Evolutionary conservation across 73 alveolate species (phyloP).

Genomic region (Urostyla sp.): DNA sequence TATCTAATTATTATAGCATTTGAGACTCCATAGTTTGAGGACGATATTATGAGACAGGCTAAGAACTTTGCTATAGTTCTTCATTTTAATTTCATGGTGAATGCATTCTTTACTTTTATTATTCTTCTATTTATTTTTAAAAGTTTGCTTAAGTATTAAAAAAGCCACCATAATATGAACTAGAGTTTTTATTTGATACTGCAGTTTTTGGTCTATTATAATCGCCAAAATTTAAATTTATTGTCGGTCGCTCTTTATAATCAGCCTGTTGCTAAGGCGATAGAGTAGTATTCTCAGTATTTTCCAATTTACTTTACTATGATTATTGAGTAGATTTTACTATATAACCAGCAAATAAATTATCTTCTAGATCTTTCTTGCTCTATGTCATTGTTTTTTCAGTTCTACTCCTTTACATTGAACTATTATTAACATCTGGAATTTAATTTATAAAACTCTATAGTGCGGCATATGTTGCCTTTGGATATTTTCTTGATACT

Average conservation of each 20-base stretch:
- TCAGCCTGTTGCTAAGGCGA: too few relatives aligned
- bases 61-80: too few relatives aligned
- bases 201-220: conserved; percentile 36
- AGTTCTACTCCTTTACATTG: background rate
- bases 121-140: conserved; percentile 20
- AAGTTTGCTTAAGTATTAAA: conserved; percentile 35
- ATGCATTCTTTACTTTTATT: background rate
- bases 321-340: too few relatives aligned
- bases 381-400: background rate
- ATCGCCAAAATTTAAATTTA: conserved; percentile 41
- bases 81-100: too few relatives aligned
- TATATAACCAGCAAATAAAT: too few relatives aligned
- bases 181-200: background rate
- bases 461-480: conserved; percentile 38
- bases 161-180: conserved; percentile 47
- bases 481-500: conserved; percentile 56
- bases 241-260: too few relatives aligned
- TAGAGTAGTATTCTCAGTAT: background rate
- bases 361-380: too few relatives aligned
- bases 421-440: conserved; percentile 21
- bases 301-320: background rate
- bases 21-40: too few relatives aligned
- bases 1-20: too few relatives aligned
- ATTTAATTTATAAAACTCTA: background rate
- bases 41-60: too few relatives aligned